Evolutionary conservation across 345 rosid genomes (phyloP).

Genomic region (Cardiospermum halicacabum): DNA sequence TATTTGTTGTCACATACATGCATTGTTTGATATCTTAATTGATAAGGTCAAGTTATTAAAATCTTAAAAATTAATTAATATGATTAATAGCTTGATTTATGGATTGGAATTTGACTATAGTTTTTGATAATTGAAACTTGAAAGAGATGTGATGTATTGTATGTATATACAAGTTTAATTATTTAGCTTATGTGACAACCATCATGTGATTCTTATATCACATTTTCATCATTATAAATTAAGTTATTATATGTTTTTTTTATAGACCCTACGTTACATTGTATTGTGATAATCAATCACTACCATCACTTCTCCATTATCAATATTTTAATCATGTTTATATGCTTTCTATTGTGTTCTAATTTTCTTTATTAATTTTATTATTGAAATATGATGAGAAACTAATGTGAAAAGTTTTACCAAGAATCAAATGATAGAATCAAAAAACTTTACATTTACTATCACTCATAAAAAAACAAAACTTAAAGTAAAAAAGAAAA

Average conservation of each 20-base stretch:
- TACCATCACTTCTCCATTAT: background rate
- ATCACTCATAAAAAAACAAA: background rate
- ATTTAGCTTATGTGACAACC: no score
- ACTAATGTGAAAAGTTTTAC: no score
- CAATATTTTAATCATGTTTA: background rate
- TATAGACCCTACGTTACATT: background rate
- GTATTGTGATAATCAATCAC: background rate
- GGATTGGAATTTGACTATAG: background rate
- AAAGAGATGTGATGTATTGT: no score
- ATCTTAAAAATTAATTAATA: background rate
- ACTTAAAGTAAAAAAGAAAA: background rate
- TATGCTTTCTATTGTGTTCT: no score
- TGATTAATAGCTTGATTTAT: background rate
- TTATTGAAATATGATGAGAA: no score
- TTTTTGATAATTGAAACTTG: no score
- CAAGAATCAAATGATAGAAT: no score
- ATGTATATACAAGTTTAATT: no score
- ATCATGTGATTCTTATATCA: slow-evolving; percentile 13
- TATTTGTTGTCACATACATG: no score
- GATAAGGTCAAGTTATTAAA: background rate
- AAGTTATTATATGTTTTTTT: no score
- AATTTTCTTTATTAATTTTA: no score
- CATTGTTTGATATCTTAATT: no score
- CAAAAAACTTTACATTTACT: background rate
- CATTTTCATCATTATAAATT: background rate